A percentile compares a stretch with the other conserved stretches of the same genome.
phyloP scores from a whole-genome alignment of 495 filamentous ascomycete species.

The Thermothielavioides terrestris region DNA sequence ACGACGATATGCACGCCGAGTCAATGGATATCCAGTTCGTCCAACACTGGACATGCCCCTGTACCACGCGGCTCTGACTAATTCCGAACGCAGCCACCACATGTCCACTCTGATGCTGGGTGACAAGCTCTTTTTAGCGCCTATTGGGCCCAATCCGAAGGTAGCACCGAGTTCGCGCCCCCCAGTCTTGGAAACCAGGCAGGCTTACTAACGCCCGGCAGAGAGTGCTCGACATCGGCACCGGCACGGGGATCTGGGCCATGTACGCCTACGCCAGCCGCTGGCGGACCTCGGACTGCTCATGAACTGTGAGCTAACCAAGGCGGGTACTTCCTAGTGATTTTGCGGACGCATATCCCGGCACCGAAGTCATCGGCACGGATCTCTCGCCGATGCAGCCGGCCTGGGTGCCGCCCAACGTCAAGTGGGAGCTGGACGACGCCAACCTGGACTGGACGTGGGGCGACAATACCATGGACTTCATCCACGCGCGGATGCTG shows the following conservation, averaged over 20 bases:
- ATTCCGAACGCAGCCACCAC: neutral
- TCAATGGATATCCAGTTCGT: neutral
- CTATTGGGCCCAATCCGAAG: constrained; percentile 4
- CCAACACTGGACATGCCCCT: neutral
- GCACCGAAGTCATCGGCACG: constrained; percentile 49
- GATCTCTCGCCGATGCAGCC: constrained; percentile 55
- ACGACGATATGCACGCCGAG: neutral
- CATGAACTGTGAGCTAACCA: no score
- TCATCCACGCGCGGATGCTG: constrained; percentile 14
- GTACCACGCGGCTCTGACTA: neutral
- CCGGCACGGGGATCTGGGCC: constrained; percentile 54
- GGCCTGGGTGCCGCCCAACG: constrained; percentile 41
- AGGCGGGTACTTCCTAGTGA: no score
- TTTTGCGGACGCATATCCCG: constrained; percentile 43
- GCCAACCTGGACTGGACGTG: constrained; percentile 22
- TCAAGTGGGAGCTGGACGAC: constrained; percentile 50
- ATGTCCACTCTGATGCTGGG: neutral
- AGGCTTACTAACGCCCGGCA: neutral
- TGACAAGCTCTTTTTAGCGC: constrained; percentile 4
- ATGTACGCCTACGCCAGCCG: constrained; percentile 21
- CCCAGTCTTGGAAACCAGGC: neutral
- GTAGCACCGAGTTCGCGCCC: constrained; percentile 10
- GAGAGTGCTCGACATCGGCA: constrained; percentile 50
- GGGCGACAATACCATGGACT: constrained; percentile 45
- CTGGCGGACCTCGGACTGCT: no score